phyloP scores from a whole-genome alignment of 2,329 filamentous ascomycete species.

The Ceratocystis ficicola region DNA sequence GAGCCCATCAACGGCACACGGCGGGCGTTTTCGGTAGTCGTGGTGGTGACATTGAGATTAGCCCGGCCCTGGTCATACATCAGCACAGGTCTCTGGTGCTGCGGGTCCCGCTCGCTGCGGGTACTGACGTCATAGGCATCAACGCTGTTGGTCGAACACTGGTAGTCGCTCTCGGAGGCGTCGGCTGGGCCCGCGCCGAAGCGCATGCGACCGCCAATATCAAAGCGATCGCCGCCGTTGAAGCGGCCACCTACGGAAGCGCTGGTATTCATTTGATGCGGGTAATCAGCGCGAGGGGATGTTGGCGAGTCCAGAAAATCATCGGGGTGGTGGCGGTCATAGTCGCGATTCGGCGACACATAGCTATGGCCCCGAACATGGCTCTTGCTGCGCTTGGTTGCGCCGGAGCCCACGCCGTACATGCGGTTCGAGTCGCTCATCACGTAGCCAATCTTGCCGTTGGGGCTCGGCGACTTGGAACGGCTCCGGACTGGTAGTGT shows the following conservation, averaged over 20 bases:
- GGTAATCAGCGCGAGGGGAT: neutral
- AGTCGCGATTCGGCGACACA: conserved; percentile 12
- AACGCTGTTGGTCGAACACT: neutral
- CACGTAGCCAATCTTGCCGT: neutral
- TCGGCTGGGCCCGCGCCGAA: neutral
- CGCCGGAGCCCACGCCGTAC: neutral
- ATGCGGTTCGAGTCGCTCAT: neutral
- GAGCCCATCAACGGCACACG: neutral
- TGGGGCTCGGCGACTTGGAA: conserved; percentile 10
- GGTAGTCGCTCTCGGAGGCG: neutral
- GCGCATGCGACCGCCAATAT: neutral
- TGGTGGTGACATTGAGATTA: conserved; percentile 11
- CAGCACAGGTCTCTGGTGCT: conserved; percentile 12
- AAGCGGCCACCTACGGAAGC: neutral
- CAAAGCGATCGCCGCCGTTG: neutral
- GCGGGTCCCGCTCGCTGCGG: conserved; percentile 2
- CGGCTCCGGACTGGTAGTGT: neutral
- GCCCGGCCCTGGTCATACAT: conserved; percentile 13
- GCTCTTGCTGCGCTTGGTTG: conserved; percentile 2
- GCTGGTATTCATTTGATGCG: neutral
- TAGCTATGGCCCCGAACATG: conserved; percentile 6
- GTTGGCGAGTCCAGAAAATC: conserved; percentile 2
- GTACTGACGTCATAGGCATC: neutral
- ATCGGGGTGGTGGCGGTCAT: conserved; percentile 3
- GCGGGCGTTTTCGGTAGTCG: neutral